Percentiles rank a stretch among this genome's conserved stretches.
These are phyloP conservation scores for Corymbia calophylla DNA, from an alignment of 441 rosid species.

Conservation along the genomic window DNA sequence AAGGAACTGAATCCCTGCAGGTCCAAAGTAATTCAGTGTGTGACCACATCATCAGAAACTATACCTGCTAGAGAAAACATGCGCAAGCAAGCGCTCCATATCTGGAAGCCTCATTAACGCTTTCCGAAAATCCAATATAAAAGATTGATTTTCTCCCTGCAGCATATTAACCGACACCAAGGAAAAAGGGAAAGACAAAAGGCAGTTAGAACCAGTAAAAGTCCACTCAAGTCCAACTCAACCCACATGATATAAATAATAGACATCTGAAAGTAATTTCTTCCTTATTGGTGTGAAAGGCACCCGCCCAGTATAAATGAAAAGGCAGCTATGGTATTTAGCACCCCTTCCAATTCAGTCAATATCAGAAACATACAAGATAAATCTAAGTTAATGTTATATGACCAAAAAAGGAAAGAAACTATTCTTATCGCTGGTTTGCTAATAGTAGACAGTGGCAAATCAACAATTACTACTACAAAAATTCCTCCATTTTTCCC, in stretches of 20 bases:
- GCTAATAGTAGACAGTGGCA: background rate
- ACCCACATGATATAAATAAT: background rate
- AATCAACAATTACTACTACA: background rate
- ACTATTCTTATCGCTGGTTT: background rate
- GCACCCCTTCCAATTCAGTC: background rate
- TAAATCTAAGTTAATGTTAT: background rate
- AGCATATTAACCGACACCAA: background rate
- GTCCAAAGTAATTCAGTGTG: background rate
- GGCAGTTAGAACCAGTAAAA: background rate
- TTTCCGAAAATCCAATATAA: slow-evolving; percentile 72
- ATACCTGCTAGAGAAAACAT: slow-evolving; percentile 82
- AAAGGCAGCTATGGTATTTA: background rate
- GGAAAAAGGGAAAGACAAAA: background rate
- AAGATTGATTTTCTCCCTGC: slow-evolving; percentile 68
- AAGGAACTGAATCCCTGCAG: background rate
- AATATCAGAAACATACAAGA: background rate
- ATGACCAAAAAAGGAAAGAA: background rate
- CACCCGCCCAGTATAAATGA: background rate
- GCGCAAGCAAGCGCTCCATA: slow-evolving; percentile 92
- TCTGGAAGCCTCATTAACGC: slow-evolving; percentile 80
- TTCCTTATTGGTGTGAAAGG: background rate
- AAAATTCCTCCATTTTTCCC: background rate
- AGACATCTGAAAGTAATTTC: background rate
- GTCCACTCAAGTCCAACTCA: background rate
- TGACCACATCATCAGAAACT: slow-evolving; percentile 9